Base-by-base conservation (phyloP, 2,329 filamentous ascomycete species). In the Fusarium hainanense region DNA sequence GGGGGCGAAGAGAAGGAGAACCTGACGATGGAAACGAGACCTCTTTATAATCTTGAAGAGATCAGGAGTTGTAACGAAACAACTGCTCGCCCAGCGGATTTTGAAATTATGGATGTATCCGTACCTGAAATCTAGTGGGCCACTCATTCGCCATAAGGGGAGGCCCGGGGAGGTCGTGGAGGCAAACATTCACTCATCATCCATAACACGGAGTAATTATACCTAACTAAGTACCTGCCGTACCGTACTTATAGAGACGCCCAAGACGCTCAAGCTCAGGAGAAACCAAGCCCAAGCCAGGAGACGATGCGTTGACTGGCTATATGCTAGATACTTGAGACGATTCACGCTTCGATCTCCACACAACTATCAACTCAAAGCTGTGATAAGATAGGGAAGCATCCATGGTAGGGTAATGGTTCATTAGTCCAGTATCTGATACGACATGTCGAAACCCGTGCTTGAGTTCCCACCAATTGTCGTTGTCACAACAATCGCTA, bases 51-150 rank as follows among this genome's bases (percentile, higher is more conserved):
- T 16, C 44, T 20, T 50, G 34, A 40, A 30, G 43, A 49, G 47
- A 52, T 32, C 43, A 66, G 52, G 52, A 68, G 42, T 49, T 32
- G 18, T 49, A 62, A n/a, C 44, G 44, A 34, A 62, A n/a, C 44
- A 37, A 34, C 54, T 49, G 34, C 56, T 30, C 21, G 51, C 49
- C 49, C 23, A 20, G 51, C 63, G 37, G 42, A 30, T 48, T 67
- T 49, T 58, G 52, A 68, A 68, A 70, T 71, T 68, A 68, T 70
- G 67, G 64, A 70, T 70, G 67, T 68, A 68, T 65, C 44, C 63
- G 58, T 70, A 70, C 67, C 49, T 64, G 63, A 42, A 58, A 60
- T 68, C 23, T 58, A 48, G 68, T 70, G 68, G 68, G 55, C 68
- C 68, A 55, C 61, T 68, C 51, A 59, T 58, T 55, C 32, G 43